Evolutionary conservation across 1,139 yeast genomes (phyloP).

Genomic region (Debaryomyces sp.): DNA sequence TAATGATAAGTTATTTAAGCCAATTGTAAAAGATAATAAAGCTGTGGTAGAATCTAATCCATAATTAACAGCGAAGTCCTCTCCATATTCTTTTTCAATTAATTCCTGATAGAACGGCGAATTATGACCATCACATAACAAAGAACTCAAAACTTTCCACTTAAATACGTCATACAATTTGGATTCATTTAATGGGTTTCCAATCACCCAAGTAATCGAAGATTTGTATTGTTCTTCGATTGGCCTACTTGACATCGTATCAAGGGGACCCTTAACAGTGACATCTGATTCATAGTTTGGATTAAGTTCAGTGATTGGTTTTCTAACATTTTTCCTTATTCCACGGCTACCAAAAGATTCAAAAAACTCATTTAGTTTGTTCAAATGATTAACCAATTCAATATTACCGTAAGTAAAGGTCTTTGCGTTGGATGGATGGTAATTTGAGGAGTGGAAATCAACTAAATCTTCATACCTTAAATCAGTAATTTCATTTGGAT

Average conservation of each 20-base stretch:
- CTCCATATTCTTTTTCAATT: slow-evolving; percentile 82
- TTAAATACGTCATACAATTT: slow-evolving; percentile 66
- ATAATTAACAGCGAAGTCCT: slow-evolving; percentile 85
- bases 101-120: slow-evolving; percentile 85
- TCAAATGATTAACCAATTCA: slow-evolving; percentile 63
- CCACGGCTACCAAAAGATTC: slow-evolving; percentile 55
- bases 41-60: slow-evolving; percentile 88
- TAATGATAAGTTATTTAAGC: slow-evolving; percentile 72
- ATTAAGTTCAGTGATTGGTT: slow-evolving; percentile 26
- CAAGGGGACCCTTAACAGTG: slow-evolving; percentile 71
- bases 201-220: slow-evolving; percentile 87
- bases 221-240: slow-evolving; percentile 70
- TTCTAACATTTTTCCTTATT: slow-evolving; percentile 25
- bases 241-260: slow-evolving; percentile 69
- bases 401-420: slow-evolving; percentile 88
- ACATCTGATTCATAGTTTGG: slow-evolving; percentile 23
- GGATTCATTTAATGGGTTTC: slow-evolving; percentile 62
- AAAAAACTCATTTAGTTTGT: slow-evolving; percentile 56
- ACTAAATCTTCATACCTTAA: slow-evolving; percentile 73
- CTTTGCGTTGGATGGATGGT: slow-evolving; percentile 88
- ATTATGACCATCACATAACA: slow-evolving; percentile 89
- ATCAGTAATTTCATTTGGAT: slow-evolving; percentile 78
- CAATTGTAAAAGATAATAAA: slow-evolving; percentile 77
- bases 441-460: slow-evolving; percentile 70
- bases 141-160: slow-evolving; percentile 68